Base-by-base conservation (phyloP, 164 flowering plant genomes). In the Vitis cinerea region DNA sequence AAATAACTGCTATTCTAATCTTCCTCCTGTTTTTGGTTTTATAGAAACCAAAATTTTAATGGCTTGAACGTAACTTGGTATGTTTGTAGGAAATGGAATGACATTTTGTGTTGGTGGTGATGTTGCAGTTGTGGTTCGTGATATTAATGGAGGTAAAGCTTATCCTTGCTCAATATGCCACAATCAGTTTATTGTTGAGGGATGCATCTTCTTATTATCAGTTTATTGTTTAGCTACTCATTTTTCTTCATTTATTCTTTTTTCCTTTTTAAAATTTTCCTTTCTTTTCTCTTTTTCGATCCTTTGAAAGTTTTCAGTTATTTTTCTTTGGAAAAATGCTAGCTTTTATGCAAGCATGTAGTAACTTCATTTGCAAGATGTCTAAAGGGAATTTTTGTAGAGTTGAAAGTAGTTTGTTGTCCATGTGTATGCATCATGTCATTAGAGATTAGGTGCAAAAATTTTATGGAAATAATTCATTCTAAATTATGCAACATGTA, bases 61-160 rank as follows among this genome's bases (percentile, higher is more conserved):
- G 44, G 6, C 44, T 31, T 31, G 44, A 3, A 2, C 3, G 6
- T 31, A 3, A 31, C 6, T 3, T 31, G 44, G 44, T 7, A 6
- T 68, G 37, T 27, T 30, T 62, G 9, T 62, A 90, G 92, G 90
- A 27, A 80, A 80, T 56, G 95, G 95, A 74, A 85, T 85, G 73
- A 86, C 96, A 69, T 90, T 90, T 74, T 90, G 93, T 84, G 87
- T 89, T 58, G 93, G 96, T 61, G 96, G 91, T 70, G 91, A 90
- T 78, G 90, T 83, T 68, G 77, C 86, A 37, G 78, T 88, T 68
- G 89, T 86, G 11, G 88, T 81, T 72, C 84, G 64, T 68, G 78
- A 75, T 69, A 72, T 79, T 61, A 75, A 29, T 52, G 56, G 75
- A 76, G 93, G 94, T 84, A 74, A 54, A 30, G 14, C n/a, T 30